Conservation (phyloP, 805 yeast genomes). For the Kazachstania taianensis region DNA sequence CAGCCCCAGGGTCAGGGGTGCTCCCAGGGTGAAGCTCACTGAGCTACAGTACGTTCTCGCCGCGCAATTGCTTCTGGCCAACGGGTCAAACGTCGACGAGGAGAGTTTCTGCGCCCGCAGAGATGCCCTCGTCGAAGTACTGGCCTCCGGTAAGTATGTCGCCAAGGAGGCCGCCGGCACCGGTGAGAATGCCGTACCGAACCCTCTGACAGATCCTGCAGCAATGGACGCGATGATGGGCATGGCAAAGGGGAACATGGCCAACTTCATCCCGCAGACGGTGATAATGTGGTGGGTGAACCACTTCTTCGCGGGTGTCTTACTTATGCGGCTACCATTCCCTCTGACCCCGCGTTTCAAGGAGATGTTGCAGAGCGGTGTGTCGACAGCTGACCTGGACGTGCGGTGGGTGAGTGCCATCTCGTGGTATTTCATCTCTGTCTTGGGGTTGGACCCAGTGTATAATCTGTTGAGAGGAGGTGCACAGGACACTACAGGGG, state of each 20-base stretch:
- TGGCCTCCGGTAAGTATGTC: constrained; percentile 45
- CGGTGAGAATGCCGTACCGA: constrained; percentile 31
- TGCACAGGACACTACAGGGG: constrained; percentile 9
- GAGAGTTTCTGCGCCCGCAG: constrained; percentile 47
- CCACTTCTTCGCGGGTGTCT: constrained; percentile 84
- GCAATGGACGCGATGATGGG: constrained; percentile 63
- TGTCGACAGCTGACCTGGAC: constrained; percentile 73
- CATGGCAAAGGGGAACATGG: constrained; percentile 72
- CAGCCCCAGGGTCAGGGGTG: constrained; percentile 47
- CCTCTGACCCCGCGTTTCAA: constrained; percentile 85
- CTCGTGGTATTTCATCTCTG: constrained; percentile 90
- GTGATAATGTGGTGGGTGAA: constrained; percentile 94
- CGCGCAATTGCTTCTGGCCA: constrained; percentile 46
- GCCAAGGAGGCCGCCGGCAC: constrained; percentile 36
- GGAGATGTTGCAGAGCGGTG: constrained; percentile 83
- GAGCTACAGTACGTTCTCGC: constrained; percentile 57
- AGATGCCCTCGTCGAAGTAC: constrained; percentile 35
- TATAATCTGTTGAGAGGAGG: constrained; percentile 46
- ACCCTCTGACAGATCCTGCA: constrained; percentile 63
- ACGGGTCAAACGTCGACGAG: constrained; percentile 42
- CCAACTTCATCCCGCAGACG: constrained; percentile 85
- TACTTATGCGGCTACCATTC: constrained; percentile 82
- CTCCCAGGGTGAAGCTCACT: constrained; percentile 39
- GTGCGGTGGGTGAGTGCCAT: constrained; percentile 88
- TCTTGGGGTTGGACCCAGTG: constrained; percentile 74